Base-by-base conservation (phyloP, 306 rosid species). In the Mimosa pudica region DNA sequence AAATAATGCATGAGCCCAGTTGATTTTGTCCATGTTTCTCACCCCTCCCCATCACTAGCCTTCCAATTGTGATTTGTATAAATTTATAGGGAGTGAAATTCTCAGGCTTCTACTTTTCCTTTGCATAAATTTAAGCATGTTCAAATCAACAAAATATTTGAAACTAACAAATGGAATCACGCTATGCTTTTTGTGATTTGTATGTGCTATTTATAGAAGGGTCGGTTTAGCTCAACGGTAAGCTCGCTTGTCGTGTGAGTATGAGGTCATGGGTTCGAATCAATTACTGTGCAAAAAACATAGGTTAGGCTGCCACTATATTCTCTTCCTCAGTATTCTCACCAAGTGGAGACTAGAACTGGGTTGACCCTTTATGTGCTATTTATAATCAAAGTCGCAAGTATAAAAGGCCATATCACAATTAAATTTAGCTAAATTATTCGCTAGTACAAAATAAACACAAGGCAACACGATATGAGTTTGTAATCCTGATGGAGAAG, bases 361-460 rank as follows among this genome's bases (percentile, higher is more conserved):
- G 42, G 3, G 42, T 38, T 38, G 42, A 24, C 30, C 30, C 30
- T 24, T 24, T 38, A 38, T 38, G 5, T 38, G 42, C 42, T 5
- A 38, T 38, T 38, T 38, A 38, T 5, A 38, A 24, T 24, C 30
- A 24, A 24, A 24, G 30, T 24, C 42, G 5, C 42, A 38, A 38
- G 5, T 38, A 17, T 16, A 54, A 54, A 20, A 54, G 17, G 60
- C 9, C 10, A 16, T 24, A 24, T 8, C 8, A 3, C 54, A 66
- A 72, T 47, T 80, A 69, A 44, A 75, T 42, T 47, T 68, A 74
- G 57, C 70, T 60, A 70, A 33, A 9, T 5, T 6, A 8, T 38
- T 12, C 42, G 66, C 52, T 33, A 10, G 24, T 44, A 5, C 35
- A 24, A 38, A 38, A 38, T 38, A 2, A 38, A 38, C 30, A 24